phyloP scores from a whole-genome alignment of 2,329 filamentous ascomycete genomes.

The Epichloe sylvatica region DNA sequence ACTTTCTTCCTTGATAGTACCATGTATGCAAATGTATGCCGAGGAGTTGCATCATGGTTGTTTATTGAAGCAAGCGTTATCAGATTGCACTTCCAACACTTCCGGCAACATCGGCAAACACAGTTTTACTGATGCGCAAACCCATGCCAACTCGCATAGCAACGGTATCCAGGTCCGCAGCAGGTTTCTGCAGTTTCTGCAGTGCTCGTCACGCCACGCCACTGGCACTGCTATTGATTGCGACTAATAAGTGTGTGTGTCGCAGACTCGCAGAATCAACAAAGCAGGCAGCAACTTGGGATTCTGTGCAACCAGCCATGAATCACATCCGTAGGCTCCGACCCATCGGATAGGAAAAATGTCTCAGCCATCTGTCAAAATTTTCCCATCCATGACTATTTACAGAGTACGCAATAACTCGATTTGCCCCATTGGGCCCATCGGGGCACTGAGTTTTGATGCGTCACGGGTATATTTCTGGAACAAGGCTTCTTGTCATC shows the following conservation, averaged over 20 bases:
- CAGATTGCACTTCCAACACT: neutral
- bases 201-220: neutral
- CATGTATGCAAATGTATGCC: too few species aligned
- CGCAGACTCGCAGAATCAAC: neutral
- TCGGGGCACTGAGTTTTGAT: neutral
- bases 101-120: neutral
- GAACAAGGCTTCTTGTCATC: neutral
- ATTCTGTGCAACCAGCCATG: neutral
- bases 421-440: neutral
- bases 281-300: neutral
- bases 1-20: too few species aligned
- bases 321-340: neutral
- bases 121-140: neutral
- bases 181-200: neutral
- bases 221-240: neutral
- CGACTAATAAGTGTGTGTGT: neutral
- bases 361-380: neutral
- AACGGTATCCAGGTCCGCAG: neutral
- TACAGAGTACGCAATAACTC: neutral
- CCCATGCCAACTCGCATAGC: neutral
- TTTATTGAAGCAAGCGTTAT: neutral
- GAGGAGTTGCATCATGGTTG: too few species aligned
- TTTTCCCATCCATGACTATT: neutral
- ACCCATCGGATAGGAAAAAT: neutral
- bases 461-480: neutral